Evolutionary conservation across 1,284 basidiomycete species (phyloP).

Genomic region (Acaromyces ingoldii): DNA sequence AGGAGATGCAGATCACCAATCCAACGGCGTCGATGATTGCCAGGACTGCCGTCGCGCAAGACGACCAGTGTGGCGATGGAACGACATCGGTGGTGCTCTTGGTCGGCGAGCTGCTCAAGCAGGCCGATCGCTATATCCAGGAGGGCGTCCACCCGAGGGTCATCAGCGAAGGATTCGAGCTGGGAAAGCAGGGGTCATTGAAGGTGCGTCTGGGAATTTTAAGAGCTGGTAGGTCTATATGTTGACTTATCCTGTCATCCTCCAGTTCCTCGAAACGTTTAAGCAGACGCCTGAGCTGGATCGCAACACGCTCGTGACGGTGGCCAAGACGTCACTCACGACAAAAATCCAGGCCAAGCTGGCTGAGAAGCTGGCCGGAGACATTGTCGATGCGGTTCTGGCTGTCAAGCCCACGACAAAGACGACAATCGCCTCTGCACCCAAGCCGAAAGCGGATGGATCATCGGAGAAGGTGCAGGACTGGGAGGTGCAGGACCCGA

Average conservation of each 20-base stretch:
- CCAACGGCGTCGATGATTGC: constrained; percentile 99
- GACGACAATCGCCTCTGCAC: constrained; percentile 21
- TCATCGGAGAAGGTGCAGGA: constrained; percentile 37
- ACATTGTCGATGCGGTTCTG: constrained; percentile 91
- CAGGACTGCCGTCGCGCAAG: constrained; percentile 93
- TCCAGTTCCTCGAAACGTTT: constrained; percentile 85
- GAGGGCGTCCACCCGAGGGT: constrained; percentile 98
- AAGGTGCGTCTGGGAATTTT: constrained; percentile 58
- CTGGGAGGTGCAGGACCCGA: constrained; percentile 58
- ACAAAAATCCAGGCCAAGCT: constrained; percentile 83
- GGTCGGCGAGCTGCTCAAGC: constrained; percentile 94
- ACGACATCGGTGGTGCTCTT: constrained; percentile 95
- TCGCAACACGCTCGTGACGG: constrained; percentile 82
- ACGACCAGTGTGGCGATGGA: constrained; percentile 98
- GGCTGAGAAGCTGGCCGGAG: constrained; percentile 81
- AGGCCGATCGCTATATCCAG: constrained; percentile 93
- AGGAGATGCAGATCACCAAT: constrained; percentile 99
- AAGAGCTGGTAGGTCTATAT: neutral
- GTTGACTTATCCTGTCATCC: neutral
- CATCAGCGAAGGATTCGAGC: constrained; percentile 89
- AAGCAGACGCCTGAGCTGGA: constrained; percentile 69
- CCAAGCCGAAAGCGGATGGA: constrained; percentile 35
- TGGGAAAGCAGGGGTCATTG: constrained; percentile 91
- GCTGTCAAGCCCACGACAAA: constrained; percentile 62
- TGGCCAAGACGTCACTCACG: constrained; percentile 87